Percentiles rank a stretch among this genome's conserved stretches.
Evolutionary conservation across 1,284 basidiomycete genomes (phyloP).

Genomic region (Bondarzewia mesenterica): DNA sequence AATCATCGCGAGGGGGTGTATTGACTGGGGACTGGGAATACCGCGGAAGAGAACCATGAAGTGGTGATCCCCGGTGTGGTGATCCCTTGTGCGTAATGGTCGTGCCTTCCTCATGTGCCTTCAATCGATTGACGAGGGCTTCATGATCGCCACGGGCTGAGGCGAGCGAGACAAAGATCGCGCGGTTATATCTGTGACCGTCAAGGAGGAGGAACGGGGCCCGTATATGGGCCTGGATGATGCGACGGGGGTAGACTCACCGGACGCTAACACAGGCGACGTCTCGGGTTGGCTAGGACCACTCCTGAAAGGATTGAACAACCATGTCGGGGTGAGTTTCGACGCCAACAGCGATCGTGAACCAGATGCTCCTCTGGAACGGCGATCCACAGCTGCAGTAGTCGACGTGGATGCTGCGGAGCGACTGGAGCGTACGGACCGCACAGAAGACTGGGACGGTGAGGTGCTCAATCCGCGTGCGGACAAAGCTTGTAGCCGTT

Average conservation of each 20-base stretch:
- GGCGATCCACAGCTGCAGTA: constrained; percentile 23
- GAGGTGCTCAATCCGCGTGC: constrained; percentile 43
- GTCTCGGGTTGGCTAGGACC: constrained; percentile 54
- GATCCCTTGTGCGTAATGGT: constrained; percentile 27
- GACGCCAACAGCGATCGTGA: constrained; percentile 39
- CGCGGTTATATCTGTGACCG: constrained; percentile 17
- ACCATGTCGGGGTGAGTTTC: constrained; percentile 63
- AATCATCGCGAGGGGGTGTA: constrained; percentile 60
- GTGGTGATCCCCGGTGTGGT: constrained; percentile 24
- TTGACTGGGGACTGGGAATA: constrained; percentile 50
- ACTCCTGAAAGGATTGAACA: constrained; percentile 66
- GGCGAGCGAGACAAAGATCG: constrained; percentile 11
- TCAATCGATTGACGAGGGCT: constrained; percentile 33
- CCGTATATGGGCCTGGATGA: constrained; percentile 1
- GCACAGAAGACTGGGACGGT: constrained; percentile 62
- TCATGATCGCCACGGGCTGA: constrained; percentile 49
- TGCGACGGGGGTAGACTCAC: constrained; percentile 18
- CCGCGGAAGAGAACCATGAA: constrained; percentile 16
- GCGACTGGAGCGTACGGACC: constrained; percentile 40
- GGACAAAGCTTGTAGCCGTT: constrained; percentile 16
- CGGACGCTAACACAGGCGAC: constrained; percentile 41
- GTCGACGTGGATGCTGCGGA: constrained; percentile 28
- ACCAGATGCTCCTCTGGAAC: constrained; percentile 17
- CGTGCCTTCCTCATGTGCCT: constrained; percentile 52
- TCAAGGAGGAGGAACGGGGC: constrained; percentile 10